Base-by-base conservation (phyloP, 805 yeast genomes). In the Suhomyces xylopsoci region DNA sequence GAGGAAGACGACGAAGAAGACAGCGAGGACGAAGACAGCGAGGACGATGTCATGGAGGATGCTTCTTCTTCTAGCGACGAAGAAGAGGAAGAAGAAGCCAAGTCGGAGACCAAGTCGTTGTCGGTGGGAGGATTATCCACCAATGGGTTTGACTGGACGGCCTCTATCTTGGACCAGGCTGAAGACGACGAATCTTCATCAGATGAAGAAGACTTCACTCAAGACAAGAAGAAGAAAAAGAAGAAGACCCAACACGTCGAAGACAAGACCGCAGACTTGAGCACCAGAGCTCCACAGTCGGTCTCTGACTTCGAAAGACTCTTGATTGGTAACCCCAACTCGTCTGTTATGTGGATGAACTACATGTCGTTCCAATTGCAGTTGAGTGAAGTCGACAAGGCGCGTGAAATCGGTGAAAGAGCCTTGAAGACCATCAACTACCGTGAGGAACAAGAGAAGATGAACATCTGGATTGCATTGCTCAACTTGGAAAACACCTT, bases 341-440 rank as follows among this genome's bases (percentile, higher is more conserved):
- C 97, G 2, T 93, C 99, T 1, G 81, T 92, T 34, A 71, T 90
- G 52, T 94, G 99, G 99, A 93, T 94, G 89, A 90, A 92, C 72
- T 94, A 88, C 73, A 94, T 94, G 97, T 92, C 98, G 3, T 94
- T 93, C 87, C 97, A 92, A 70, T 79, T 94, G 58, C 97, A 92
- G 70, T 78, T 93, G 57, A 88, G 97, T 75, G 99, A 94, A 70
- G 76, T 91, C 54, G 97, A 93, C 38, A 90, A 89, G 71, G 97
- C 97, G 8, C 84, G 99, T 62, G 96, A 90, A 67, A 83, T 94
- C 61, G 97, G 90, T 45, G 88, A 87, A 62, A 83, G 99, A 57
- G 99, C 98, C 2, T 79, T 94, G 65, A 89, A 89, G 74, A 86
- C 94, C 5, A 96, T 94, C 60, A 84, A 82, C 62, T 90, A 85